Evolutionary conservation across 805 yeast species (phyloP), one percentile per base, ranked within the genome.

Genomic region (Lachancea sp.): DNA sequence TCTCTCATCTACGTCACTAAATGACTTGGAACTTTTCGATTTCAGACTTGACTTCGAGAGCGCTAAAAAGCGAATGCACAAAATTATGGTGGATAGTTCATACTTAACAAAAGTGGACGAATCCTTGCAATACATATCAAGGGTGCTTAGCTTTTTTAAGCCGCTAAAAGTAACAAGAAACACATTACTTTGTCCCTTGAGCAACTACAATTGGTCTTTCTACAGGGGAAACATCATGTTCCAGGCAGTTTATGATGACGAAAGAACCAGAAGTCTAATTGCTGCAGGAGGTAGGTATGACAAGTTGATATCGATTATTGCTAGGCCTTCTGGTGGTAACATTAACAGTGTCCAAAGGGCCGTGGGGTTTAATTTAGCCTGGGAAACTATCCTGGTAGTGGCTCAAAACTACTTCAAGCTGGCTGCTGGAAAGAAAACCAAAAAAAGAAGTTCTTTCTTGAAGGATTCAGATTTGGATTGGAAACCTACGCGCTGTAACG

Each of bases 261-360:
- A 73, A 55, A 49, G 72, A 58, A 50, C 60, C 60, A 55, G 68
- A 69, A 68, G 60, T 34, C 50, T 82, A 27, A 69, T 93, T 34
- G 93, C 93, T 13, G 91, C 93, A 0, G 99, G 99, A 37, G 99
- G 99, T 2, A 71, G 99, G 45, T 93, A 89, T 59, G 98, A 91
- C 56, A 69, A 72, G 17, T 70, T 93, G 51, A 77, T 89, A 12
- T 69, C 78, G 2, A 72, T 81, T 15, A 73, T 88, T 48, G 77
- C 91, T 0, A 79, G 85, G 52, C 74, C 79, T 1, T 66, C 77
- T 47, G 59, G 70, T 17, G 63, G 59, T 3, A 59, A 59, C 39
- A 41, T 49, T 2, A 54, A 46, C 32, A 58, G 56, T 33, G 49
- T 74, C 41, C 71, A 75, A 17, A 72, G 73, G 43, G 95, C 89